Percentiles rank a stretch among this genome's conserved stretches.
These are phyloP conservation scores for Syzygium malaccense DNA, from an alignment of 441 rosid genomes.

Conservation along the genomic window DNA sequence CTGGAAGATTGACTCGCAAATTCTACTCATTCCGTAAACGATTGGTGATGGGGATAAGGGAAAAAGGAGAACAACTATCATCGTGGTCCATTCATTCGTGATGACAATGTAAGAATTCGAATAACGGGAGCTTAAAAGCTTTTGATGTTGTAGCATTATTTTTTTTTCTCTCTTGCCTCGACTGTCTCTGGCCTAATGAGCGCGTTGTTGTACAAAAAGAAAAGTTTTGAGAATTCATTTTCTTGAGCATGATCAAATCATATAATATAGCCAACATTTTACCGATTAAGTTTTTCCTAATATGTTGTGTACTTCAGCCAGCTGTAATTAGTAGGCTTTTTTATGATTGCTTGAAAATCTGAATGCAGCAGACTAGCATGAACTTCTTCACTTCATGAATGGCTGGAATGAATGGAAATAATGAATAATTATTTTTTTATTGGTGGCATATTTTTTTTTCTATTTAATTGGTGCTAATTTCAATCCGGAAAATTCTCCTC, in stretches of 20 bases:
- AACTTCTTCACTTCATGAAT: background rate
- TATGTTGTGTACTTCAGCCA: background rate
- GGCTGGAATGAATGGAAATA: background rate
- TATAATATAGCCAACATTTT: background rate
- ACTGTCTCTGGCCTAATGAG: background rate
- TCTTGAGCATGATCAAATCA: background rate
- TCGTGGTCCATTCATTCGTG: background rate
- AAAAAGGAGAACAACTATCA: background rate
- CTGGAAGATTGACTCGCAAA: conserved; percentile 19
- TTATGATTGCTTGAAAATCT: background rate
- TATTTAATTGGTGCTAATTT: background rate
- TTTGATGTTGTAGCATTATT: background rate
- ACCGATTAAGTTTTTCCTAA: no score
- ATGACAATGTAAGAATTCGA: background rate
- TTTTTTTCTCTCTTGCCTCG: background rate
- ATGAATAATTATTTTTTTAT: background rate
- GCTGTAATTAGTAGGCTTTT: background rate
- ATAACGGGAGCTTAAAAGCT: background rate
- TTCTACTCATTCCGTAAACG: background rate
- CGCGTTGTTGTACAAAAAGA: background rate
- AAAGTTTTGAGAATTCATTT: background rate
- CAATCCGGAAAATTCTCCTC: background rate
- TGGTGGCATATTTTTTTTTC: no score
- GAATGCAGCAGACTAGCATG: background rate
- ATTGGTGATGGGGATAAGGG: background rate